Evolutionary conservation across 352 stramenopile species (phyloP), one percentile per base, ranked within the genome.

Genomic region (Pythium insidiosum): DNA sequence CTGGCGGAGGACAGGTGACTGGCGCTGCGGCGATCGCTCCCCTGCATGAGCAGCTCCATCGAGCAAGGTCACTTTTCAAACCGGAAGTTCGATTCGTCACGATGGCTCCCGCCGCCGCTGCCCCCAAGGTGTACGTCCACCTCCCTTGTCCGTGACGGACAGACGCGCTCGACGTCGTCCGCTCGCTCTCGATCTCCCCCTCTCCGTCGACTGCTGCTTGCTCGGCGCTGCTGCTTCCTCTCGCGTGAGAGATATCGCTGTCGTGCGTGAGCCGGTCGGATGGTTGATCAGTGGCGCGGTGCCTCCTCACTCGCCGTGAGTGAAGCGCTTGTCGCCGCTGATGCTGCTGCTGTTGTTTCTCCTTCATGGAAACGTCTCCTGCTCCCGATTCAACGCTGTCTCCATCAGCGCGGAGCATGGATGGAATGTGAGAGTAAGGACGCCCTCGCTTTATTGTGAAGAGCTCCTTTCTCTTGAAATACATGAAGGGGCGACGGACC

Each of bases 51-150:
- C 37, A 33, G 20, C 20, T 30, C 18, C 19, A n/a, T n/a, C n/a
- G n/a, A n/a, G n/a, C n/a, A n/a, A n/a, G n/a, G n/a, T 63, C 74
- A 88, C 74, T 88, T 87, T 90, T 90, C 78, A 90, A 90, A 90
- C 78, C 70, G 74, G 73, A 88, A 84, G 72, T 87, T 84, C 57
- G 53, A 36, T n/a, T n/a, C 66, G 57, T 73, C 65, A 72, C 54
- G 66, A 90, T 90, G 78, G 73, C 78, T 70, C 70, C 74, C 58
- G 60, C 66, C 51, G 60, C 51, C 43, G 58, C 64, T 70, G 61
- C 69, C 53, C 71, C 73, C 26, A 88, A 89, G 84, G 72, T 89
- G 77, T 89, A 89, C 69, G 76, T 83, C 50, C 34, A 39, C 21
- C n/a, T n/a, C n/a, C n/a, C n/a, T n/a, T n/a, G n/a, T n/a, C n/a